Percentiles rank a stretch among this genome's conserved stretches.
These are phyloP conservation scores for Porphyrellus cyaneotinctus DNA, from an alignment of 768 basidiomycete genomes.

Conservation along the genomic window DNA sequence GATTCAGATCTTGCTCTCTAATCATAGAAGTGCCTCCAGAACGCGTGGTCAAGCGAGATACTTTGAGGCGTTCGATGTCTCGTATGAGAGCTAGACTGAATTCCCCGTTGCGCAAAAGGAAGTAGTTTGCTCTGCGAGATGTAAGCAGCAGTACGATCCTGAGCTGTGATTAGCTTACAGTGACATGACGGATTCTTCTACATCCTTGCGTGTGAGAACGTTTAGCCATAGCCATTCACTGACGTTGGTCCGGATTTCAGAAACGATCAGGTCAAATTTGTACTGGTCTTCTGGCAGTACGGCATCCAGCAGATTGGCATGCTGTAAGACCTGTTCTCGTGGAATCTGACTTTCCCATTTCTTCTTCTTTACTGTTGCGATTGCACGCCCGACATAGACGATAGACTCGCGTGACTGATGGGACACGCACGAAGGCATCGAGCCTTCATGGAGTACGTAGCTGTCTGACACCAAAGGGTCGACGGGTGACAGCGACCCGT, in stretches of 20 bases:
- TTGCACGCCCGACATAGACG: constrained; percentile 80
- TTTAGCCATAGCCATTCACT: constrained; percentile 95
- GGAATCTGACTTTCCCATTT: constrained; percentile 80
- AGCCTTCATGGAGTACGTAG: constrained; percentile 56
- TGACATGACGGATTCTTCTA: constrained; percentile 80
- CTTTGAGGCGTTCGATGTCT: constrained; percentile 81
- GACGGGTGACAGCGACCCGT: constrained; percentile 57
- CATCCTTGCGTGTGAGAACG: constrained; percentile 77
- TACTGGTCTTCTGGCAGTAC: constrained; percentile 75
- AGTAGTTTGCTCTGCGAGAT: constrained; percentile 70
- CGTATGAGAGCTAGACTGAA: constrained; percentile 79
- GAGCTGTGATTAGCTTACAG: constrained; percentile 48
- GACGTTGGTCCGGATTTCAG: constrained; percentile 71
- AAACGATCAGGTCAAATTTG: constrained; percentile 68
- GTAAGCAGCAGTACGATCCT: constrained; percentile 4
- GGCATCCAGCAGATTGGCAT: constrained; percentile 59
- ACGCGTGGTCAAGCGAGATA: constrained; percentile 68
- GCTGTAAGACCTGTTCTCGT: constrained; percentile 55
- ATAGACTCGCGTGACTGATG: constrained; percentile 74
- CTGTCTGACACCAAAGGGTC: constrained; percentile 66
- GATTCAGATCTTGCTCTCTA: constrained; percentile 85
- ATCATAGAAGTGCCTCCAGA: constrained; percentile 71
- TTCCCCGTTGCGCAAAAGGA: constrained; percentile 84
- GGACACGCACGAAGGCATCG: constrained; percentile 75
- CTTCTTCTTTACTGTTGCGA: constrained; percentile 76